Conservation (phyloP, 2,329 filamentous ascomycete species). For the Dactylellina leptospora region DNA sequence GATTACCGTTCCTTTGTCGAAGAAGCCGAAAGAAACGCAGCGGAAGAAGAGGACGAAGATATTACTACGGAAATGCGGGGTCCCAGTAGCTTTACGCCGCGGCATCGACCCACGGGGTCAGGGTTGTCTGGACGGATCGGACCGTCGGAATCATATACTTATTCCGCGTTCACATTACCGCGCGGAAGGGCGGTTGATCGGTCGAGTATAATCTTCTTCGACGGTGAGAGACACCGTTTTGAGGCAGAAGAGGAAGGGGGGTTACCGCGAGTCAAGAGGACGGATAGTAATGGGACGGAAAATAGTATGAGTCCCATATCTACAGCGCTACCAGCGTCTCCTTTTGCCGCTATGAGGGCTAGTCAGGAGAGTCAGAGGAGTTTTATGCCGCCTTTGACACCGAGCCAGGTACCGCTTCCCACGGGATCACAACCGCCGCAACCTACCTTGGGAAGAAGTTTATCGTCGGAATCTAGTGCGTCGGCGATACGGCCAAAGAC, state of each 20-base stretch:
- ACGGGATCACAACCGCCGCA: no score
- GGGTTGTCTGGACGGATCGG: constrained; percentile 42
- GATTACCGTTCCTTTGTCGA: constrained; percentile 48
- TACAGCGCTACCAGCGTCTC: constrained; percentile 10
- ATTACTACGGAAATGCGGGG: constrained; percentile 35
- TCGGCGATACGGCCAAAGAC: constrained; percentile 24
- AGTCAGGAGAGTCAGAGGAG: constrained; percentile 39
- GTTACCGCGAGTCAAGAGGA: constrained; percentile 1
- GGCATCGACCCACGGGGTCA: constrained; percentile 38
- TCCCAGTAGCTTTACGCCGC: constrained; percentile 32
- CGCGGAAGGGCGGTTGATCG: constrained; percentile 39
- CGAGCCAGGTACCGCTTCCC: neutral
- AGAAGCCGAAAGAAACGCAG: constrained; percentile 13
- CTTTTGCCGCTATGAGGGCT: constrained; percentile 44
- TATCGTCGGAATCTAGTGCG: constrained; percentile 36
- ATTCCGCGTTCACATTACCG: constrained; percentile 38
- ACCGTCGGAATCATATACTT: constrained; percentile 42
- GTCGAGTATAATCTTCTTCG: constrained; percentile 46
- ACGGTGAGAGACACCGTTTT: constrained; percentile 42
- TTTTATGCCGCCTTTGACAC: constrained; percentile 7
- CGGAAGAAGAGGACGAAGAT: constrained; percentile 41
- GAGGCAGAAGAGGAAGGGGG: constrained; percentile 13
- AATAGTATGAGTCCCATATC: constrained; percentile 27
- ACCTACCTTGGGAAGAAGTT: constrained; percentile 24
- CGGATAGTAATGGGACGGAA: constrained; percentile 16